Evolutionary conservation across 73 alveolate genomes (phyloP), one percentile per base, ranked within the genome.

Genomic region (Breviolum minutum): DNA sequence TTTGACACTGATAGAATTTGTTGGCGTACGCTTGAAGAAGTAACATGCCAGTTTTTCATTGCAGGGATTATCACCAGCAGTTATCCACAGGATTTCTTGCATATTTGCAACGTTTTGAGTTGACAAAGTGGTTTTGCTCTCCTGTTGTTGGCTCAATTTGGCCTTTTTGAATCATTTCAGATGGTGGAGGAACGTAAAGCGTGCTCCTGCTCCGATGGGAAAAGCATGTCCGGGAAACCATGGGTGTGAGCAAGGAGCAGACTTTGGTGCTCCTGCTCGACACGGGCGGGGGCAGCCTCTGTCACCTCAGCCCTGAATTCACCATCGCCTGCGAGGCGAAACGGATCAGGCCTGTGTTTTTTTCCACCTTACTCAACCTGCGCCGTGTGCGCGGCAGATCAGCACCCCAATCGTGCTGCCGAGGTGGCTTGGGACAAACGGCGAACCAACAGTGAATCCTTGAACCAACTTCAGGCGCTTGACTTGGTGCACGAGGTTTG

Each of bases 261-360:
- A 17, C 64, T 61, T 8, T 81, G 6, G 30, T 81, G 7, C 6
- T 81, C 70, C 70, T 81, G 70, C 19, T 81, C 6, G 90, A 81
- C 69, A 11, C 90, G 30, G 90, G 90, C 7, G 90, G 90, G 3
- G 90, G 90, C 14, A 8, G 32, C 30, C 69, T 30, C 16, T 27
- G 62, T 54, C 90, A 81, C 90, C 70, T 81, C 70, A 11, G 70
- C n/a, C 68, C 90, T 32, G 69, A 16, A 64, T 81, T 81, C 69
- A 81, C 90, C 70, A 27, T 81, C 70, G 40, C 29, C 7, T 81
- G 90, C 90, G 70, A 30, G 26, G 66, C 90, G 70, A 12, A 26
- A 30, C 24, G 32, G 32, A 27, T 81, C 24, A 30, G 90, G 12
- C 90, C 90, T 6, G 16, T 81, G 32, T 27, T 81, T 27, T n/a